These are phyloP conservation scores for Waitea zeae DNA, from an alignment of 1,284 basidiomycete species.

Conservation along the genomic window DNA sequence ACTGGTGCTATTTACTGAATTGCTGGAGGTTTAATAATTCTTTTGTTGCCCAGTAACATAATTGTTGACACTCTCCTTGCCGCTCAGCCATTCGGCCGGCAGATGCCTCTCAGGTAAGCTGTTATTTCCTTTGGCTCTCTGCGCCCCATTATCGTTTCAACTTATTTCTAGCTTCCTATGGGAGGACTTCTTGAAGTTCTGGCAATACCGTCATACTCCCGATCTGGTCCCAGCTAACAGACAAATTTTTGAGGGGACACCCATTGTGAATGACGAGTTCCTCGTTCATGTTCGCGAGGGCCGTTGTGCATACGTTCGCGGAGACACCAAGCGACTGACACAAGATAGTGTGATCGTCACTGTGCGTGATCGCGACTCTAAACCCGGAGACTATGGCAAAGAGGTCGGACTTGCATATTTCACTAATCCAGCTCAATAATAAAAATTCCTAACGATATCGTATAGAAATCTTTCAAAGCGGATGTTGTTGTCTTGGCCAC, in stretches of 20 bases:
- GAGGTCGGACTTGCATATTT: conserved; percentile 13
- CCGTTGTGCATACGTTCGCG: conserved; percentile 32
- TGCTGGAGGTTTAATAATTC: too few species aligned
- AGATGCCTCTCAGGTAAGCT: conserved; percentile 36
- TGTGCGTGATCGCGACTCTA: conserved; percentile 13
- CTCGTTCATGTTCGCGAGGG: conserved; percentile 31
- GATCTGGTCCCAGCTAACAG: conserved; percentile 23
- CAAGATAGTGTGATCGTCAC: conserved; percentile 22
- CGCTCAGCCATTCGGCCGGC: conserved; percentile 38
- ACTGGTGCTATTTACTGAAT: conserved; percentile 27
- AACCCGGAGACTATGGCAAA: conserved; percentile 14
- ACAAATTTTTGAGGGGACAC: conserved; percentile 31
- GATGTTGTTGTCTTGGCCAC: conserved; percentile 47
- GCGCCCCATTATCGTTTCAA: too few species aligned
- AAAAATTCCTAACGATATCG: too few species aligned
- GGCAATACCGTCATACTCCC: conserved; percentile 35
- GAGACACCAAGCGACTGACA: conserved; percentile 29
- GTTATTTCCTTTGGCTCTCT: too few species aligned
- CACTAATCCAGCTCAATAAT: conserved; percentile 5
- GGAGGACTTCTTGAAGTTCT: conserved; percentile 27
- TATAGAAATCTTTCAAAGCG: conserved; percentile 22
- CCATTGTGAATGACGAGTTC: conserved; percentile 41
- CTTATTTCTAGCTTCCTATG: too few species aligned
- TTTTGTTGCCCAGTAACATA: conserved; percentile 37
- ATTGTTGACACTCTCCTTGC: conserved; percentile 34